A percentile compares a stretch with the other conserved stretches of the same genome.
Conservation (phyloP, 805 yeast species). For the Teunomyces funiuensis region DNA sequence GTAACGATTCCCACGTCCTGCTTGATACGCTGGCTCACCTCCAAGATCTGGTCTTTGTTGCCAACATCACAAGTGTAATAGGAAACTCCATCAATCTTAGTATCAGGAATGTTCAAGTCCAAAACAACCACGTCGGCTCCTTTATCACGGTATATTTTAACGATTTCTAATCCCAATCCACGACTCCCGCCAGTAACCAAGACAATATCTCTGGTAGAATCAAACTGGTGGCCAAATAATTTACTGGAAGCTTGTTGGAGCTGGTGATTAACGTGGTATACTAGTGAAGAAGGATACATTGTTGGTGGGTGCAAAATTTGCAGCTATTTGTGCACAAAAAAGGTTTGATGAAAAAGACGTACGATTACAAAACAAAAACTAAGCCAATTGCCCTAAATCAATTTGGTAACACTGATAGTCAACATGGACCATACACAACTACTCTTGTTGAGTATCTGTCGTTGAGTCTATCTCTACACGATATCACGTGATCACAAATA, state of each 20-base stretch:
- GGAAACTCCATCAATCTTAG: constrained; percentile 39
- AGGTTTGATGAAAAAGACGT: neutral
- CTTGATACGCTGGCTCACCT: constrained; percentile 39
- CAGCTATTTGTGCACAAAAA: neutral
- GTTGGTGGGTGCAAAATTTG: neutral
- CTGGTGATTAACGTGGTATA: constrained; percentile 5
- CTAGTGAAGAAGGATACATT: neutral
- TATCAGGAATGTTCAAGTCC: constrained; percentile 48
- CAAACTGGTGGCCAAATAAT: constrained; percentile 52
- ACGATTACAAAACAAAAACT: too few species aligned
- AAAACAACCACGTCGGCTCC: constrained; percentile 61
- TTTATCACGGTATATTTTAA: constrained; percentile 38
- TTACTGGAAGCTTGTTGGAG: constrained; percentile 33
- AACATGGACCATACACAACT: too few species aligned
- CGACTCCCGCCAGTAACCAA: constrained; percentile 81
- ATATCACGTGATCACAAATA: neutral
- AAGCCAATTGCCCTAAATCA: too few species aligned
- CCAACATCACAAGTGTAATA: constrained; percentile 76
- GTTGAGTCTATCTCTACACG: neutral
- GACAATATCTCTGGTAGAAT: constrained; percentile 57
- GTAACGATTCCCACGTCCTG: constrained; percentile 59
- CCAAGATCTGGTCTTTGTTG: constrained; percentile 43
- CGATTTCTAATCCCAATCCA: constrained; percentile 76
- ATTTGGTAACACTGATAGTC: too few species aligned
- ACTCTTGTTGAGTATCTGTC: too few species aligned